Base-by-base conservation (phyloP, 345 rosid species). In the Viola odorata region DNA sequence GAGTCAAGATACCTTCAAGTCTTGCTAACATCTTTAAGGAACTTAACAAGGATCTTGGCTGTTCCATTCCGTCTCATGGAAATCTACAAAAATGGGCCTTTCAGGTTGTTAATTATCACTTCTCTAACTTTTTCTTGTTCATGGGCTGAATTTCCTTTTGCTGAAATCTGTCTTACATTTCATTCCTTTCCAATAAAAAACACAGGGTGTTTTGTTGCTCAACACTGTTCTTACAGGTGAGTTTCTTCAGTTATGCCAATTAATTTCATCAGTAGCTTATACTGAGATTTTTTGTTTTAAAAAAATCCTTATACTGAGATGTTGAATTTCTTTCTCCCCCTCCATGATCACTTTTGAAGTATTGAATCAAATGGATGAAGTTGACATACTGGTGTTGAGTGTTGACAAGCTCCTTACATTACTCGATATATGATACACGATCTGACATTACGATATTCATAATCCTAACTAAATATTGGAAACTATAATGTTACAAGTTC, bases 211-310 rank as follows among this genome's bases (percentile, higher is more conserved):
- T 61, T 75, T 94, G 50, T 74, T 94, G 80, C 88, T 94, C 51
- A 94, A 94, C 51, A 67, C 96, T 73, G 96, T 90, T 73, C 95
- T 94, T 66, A 86, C 97, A 55, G 97, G 99, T 87, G 67, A 75
- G 62, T 7, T 64, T 51, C 53, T 68, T 64, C 50, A n/a, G 3
- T 39, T 39, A 55, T 45, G 5, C 56, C n/a, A 11, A 41, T 63
- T 38, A 41, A 37, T 42, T 67, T 0, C 13, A 38, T 48, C 7
- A 15, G 32, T 48, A 47, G 38, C 14, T 51, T 12, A n/a, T 39
- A 4, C 50, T 37, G 45, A 39, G 47, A 48, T 7, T 15, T 58
- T 61, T 45, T 48, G 50, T 9, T 47, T 47, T 42, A 11, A 42
- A 11, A 1, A 42, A 7, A 6, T 1, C 1, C 1, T 3, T 42